Percentiles rank a stretch among this genome's conserved stretches.
phyloP scores from a whole-genome alignment of 2,329 filamentous ascomycete species.

The Alternaria longipes region DNA sequence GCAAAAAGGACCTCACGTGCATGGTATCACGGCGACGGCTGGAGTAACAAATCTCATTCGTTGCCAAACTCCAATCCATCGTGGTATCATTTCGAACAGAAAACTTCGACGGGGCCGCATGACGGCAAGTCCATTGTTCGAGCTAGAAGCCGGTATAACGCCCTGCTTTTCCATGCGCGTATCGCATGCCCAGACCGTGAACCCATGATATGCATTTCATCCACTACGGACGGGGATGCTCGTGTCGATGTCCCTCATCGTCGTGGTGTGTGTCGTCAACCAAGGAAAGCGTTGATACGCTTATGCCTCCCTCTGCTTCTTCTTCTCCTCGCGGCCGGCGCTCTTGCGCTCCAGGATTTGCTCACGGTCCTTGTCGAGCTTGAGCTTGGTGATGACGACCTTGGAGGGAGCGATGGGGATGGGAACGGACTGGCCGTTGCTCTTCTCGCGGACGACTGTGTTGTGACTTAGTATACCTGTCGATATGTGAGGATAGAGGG shows the following conservation, averaged over 20 bases:
- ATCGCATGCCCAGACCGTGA: conserved; percentile 46
- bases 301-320: conserved; percentile 70
- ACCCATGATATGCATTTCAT: conserved; percentile 53
- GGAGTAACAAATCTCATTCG: conserved; percentile 38
- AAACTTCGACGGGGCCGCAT: conserved; percentile 45
- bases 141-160: conserved; percentile 51
- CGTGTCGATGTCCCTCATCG: conserved; percentile 45
- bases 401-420: conserved; percentile 96
- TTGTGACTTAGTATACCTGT: conserved; percentile 30
- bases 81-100: conserved; percentile 46
- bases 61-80: conserved; percentile 37
- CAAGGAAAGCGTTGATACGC: conserved; percentile 47
- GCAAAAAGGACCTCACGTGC: conserved; percentile 24
- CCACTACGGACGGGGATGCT: conserved; percentile 47
- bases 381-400: conserved; percentile 98
- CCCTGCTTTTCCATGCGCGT: conserved; percentile 49
- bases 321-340: conserved; percentile 77
- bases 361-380: conserved; percentile 96
- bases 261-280: conserved; percentile 53
- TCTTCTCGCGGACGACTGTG: conserved; percentile 90
- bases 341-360: conserved; percentile 86
- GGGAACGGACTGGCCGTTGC: conserved; percentile 93
- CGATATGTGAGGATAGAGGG: neutral
- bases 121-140: conserved; percentile 49
- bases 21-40: conserved; percentile 32